Evolutionary conservation across 768 basidiomycete genomes (phyloP).

Genomic region (Lactarius vividus): DNA sequence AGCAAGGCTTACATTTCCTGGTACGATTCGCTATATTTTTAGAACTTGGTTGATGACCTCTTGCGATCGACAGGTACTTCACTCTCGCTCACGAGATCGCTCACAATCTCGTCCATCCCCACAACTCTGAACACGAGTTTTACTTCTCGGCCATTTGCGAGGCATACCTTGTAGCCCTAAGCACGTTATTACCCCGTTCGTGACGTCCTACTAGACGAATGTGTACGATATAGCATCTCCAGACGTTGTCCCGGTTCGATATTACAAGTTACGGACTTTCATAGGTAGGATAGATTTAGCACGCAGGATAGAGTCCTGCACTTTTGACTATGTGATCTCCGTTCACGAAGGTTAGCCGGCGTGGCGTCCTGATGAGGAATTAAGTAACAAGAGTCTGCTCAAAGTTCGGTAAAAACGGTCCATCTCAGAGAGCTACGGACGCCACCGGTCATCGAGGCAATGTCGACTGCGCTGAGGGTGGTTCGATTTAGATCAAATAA

Average conservation of each 20-base stretch:
- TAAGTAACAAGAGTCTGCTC: neutral
- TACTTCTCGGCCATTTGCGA: conserved; percentile 92
- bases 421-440: neutral
- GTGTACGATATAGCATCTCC: neutral
- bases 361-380: neutral
- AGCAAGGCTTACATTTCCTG: conserved; percentile 77
- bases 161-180: conserved; percentile 47
- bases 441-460: neutral
- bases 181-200: conserved; percentile 6
- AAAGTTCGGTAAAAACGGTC: neutral
- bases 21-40: conserved; percentile 38
- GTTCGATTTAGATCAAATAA: neutral
- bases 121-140: conserved; percentile 92
- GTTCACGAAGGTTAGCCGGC: neutral
- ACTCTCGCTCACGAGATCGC: conserved; percentile 91
- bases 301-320: neutral
- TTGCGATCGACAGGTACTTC: conserved; percentile 61
- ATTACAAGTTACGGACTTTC: neutral
- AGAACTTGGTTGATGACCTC: neutral
- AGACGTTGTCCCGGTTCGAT: neutral
- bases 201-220: neutral
- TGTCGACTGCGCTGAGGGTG: neutral
- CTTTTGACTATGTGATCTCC: neutral
- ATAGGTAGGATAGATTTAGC: neutral
- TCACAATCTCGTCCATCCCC: conserved; percentile 83